phyloP scores from a whole-genome alignment of 495 filamentous ascomycete species.

The Neurospora sp. region DNA sequence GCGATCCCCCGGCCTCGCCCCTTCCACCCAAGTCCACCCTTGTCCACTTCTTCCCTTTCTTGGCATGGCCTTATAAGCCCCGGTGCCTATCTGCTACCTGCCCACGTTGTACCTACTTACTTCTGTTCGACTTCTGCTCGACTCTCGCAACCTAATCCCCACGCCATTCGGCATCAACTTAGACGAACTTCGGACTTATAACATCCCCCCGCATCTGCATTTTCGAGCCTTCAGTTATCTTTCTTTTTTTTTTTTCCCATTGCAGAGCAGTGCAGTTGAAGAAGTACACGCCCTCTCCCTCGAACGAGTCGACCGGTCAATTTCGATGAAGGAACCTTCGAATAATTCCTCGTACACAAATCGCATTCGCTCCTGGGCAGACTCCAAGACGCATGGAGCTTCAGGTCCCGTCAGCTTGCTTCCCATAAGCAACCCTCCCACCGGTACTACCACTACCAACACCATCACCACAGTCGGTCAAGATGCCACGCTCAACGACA shows the following conservation, averaged over 20 bases:
- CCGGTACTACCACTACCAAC: background rate
- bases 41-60: background rate
- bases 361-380: slow-evolving; percentile 48
- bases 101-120: background rate
- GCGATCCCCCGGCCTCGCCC: background rate
- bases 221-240: background rate
- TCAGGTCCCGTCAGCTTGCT: slow-evolving; percentile 26
- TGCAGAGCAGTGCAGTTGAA: background rate
- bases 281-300: background rate
- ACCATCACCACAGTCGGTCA: slow-evolving; percentile 6
- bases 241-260: background rate
- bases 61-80: background rate
- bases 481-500: slow-evolving; percentile 15
- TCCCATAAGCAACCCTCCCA: slow-evolving; percentile 23
- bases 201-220: background rate
- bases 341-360: slow-evolving; percentile 42
- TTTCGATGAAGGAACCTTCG: slow-evolving; percentile 57
- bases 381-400: slow-evolving; percentile 46
- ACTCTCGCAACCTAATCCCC: background rate
- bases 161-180: background rate
- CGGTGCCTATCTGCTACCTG: background rate
- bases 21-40: background rate
- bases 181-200: background rate
- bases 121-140: background rate
- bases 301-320: background rate